phyloP scores from a whole-genome alignment of 345 rosid species.

The Salix caprea region DNA sequence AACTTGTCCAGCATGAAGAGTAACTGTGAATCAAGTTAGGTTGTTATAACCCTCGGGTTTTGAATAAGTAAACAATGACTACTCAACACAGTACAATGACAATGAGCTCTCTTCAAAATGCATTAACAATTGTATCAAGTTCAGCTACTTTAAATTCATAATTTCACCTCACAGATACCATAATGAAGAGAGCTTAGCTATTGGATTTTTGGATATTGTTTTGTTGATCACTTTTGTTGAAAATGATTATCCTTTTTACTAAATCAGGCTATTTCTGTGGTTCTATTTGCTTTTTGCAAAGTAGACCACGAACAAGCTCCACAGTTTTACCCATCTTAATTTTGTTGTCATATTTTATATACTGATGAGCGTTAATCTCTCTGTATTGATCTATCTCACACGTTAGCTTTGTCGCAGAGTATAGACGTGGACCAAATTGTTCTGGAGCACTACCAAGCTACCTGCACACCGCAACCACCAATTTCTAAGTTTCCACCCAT shows the following conservation, averaged over 20 bases:
- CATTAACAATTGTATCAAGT: not conserved
- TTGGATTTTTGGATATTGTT: not conserved
- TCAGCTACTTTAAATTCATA: not conserved
- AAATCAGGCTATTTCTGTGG: not conserved
- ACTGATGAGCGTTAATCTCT: conserved; percentile 1
- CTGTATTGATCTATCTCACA: not conserved
- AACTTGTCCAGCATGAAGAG: not conserved
- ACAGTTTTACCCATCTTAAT: conserved; percentile 4
- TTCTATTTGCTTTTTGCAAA: not conserved
- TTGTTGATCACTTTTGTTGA: not conserved
- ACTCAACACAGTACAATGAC: not conserved
- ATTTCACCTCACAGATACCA: not conserved
- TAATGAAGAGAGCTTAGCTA: not conserved
- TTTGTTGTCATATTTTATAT: conserved; percentile 7
- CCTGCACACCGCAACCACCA: conserved; percentile 68
- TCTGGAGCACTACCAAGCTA: conserved; percentile 78
- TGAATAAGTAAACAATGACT: not conserved
- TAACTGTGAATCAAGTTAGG: not conserved
- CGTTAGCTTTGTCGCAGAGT: conserved; percentile 45
- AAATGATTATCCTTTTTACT: not conserved
- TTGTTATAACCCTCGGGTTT: not conserved
- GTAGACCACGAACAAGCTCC: not conserved
- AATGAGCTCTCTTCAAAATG: conserved; percentile 3
- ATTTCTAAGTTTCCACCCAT: conserved; percentile 47
- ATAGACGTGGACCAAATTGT: conserved; percentile 90